Base-by-base conservation (phyloP, 192 early-diverging fungal species). In the Linnemannia schmuckeri region DNA sequence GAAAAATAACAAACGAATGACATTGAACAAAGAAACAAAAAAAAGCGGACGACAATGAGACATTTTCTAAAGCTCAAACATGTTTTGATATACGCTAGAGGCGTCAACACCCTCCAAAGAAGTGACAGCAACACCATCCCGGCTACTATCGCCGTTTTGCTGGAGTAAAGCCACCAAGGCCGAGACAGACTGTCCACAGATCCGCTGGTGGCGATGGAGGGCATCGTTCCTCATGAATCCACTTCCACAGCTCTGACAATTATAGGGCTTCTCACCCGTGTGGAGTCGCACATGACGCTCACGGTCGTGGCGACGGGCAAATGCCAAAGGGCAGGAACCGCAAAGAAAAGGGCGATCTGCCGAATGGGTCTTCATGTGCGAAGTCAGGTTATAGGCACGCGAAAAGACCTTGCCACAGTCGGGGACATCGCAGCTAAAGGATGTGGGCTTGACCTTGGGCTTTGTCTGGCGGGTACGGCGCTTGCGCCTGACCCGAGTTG, bases 251-350 rank as follows among this genome's bases (percentile, higher is more conserved):
- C 89, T 91, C 7, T 88, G 83, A 81, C 96, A 97, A 9, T 89
- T 90, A 87, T 95, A 93, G 1, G 96, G 96, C 78, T 93, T 92
- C 76, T 95, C 94, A 35, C 96, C 96, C 6, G 95, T 93, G 80
- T 97, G 96, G 49, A 96, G 79, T 66, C 95, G 93, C 85, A 93
- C 92, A 81, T 96, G 96, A 54, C 97, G 93, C 88, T 97, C 97
- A 27, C 97, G 91, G 87, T 99, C 97, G 86, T 99, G 97, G 75
- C 96, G 95, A 46, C 97, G 91, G 15, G 96, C 94, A 91, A 99
- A 99, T 9, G 93, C 89, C 61, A 93, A 89, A 2, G 91, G 88
- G 88, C 97, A 99, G 68, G 91, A 89, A 24, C 86, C 88, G 75
- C 96, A 97, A 74, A 87, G 79, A 81, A 93, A 96, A 22, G 96